Base-by-base conservation (phyloP, 2,329 filamentous ascomycete species). In the Rutstroemia sp. region DNA sequence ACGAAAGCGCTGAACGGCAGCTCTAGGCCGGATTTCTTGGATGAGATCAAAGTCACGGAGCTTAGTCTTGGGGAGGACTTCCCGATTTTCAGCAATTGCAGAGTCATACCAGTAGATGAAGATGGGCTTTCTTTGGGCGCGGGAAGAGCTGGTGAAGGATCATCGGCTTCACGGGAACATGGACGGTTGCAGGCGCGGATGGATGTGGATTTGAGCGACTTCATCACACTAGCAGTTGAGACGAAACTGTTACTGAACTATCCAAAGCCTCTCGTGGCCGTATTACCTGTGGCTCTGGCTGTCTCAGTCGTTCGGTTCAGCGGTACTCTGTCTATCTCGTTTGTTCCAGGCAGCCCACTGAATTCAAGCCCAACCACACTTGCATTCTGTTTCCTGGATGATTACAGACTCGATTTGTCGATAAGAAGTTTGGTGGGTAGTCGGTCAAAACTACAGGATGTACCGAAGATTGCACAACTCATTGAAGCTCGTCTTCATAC, bases 71-170 rank as follows among this genome's bases (percentile, higher is more conserved):
- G 94, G 30, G 94, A 99, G 66, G 94, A 99, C 66, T 99, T 97
- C 62, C 94, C 94, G 27, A 99, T 99, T 53, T 95, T 99, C 72
- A 96, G 92, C 75, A 99, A 99, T 71, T 97, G 94, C 68, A 84
- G 94, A 58, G 88, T 99, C 55, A 96, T 96, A 59, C 90, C 92
- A 2, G 89, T 96, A 0, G 86, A 89, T 65, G 88, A 92, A 64
- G 87, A 92, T 70, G 87, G 87, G 1, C 71, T 85, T 38, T 78
- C 74, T 46, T 74, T 86, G 38, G 78, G 76, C 17, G 57, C 53
- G n/a, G 64, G 60, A 12, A 57, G 58, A 42, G 59, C 54, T 27
- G 61, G 48, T 8, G 61, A 57, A 27, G 68, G 64, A 16, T 57
- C 41, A 34, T 57, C 41, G 39, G 57, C 19, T 21, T 58, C 57